A percentile compares a stretch with the other conserved stretches of the same genome.
Conservation (phyloP, 2,329 filamentous ascomycete genomes). For the Colletotrichum paranaense region DNA sequence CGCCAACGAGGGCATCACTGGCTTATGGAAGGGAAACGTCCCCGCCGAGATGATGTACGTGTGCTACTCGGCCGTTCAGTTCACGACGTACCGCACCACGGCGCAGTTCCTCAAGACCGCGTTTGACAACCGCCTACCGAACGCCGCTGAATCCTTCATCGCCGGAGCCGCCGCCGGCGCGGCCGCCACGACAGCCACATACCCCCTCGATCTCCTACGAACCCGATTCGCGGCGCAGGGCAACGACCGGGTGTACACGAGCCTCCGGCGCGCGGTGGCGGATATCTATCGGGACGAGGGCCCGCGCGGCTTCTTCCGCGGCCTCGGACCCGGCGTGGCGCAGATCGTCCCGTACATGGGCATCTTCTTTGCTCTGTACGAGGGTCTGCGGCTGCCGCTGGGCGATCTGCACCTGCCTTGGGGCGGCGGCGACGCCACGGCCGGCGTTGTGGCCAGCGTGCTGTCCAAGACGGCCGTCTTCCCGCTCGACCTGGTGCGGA, state of each 20-base stretch:
- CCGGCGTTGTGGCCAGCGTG: slow-evolving; percentile 83
- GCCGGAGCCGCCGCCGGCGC: slow-evolving; percentile 87
- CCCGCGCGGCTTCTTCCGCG: slow-evolving; percentile 84
- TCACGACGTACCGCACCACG: slow-evolving; percentile 84
- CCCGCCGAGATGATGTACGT: slow-evolving; percentile 96
- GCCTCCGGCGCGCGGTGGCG: slow-evolving; percentile 73
- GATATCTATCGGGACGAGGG: slow-evolving; percentile 85
- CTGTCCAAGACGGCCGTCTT: slow-evolving; percentile 91
- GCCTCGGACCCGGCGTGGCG: slow-evolving; percentile 80
- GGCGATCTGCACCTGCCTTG: slow-evolving; percentile 68
- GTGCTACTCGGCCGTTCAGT: slow-evolving; percentile 89
- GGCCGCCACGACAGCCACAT: slow-evolving; percentile 83
- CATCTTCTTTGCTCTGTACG: slow-evolving; percentile 92
- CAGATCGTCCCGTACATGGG: slow-evolving; percentile 98
- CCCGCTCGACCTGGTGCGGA: slow-evolving; percentile 91
- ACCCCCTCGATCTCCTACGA: slow-evolving; percentile 91
- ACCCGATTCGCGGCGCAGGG: slow-evolving; percentile 98
- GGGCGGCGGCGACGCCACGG: slow-evolving; percentile 84
- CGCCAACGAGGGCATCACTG: slow-evolving; percentile 82
- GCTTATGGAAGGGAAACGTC: slow-evolving; percentile 97
- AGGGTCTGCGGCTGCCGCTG: slow-evolving; percentile 74
- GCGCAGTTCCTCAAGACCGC: slow-evolving; percentile 72
- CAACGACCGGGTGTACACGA: slow-evolving; percentile 79
- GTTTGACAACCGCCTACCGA: slow-evolving; percentile 63
- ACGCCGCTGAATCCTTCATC: slow-evolving; percentile 81